phyloP scores from a whole-genome alignment of 805 yeast genomes.

The Candida vartiovaarae region DNA sequence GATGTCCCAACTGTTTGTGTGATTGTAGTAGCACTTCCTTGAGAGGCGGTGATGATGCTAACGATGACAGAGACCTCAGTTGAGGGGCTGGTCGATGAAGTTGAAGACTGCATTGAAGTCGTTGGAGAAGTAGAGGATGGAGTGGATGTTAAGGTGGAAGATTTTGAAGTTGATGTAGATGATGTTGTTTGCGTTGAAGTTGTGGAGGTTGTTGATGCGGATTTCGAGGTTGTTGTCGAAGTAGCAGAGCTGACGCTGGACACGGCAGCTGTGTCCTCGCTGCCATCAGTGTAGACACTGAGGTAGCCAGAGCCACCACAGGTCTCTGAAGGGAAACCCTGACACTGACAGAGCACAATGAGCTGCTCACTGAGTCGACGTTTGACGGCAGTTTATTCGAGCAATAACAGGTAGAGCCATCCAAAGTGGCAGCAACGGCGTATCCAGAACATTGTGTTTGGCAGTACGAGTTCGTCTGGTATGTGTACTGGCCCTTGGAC shows the following conservation, averaged over 20 bases:
- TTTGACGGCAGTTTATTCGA: constrained; percentile 41
- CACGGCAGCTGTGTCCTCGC: constrained; percentile 13
- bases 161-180: constrained; percentile 7
- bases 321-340: constrained; percentile 51
- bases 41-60: constrained; percentile 17
- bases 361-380: constrained; percentile 20
- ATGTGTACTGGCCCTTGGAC: constrained; percentile 41
- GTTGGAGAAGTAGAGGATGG: constrained; percentile 13
- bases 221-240: constrained; percentile 7
- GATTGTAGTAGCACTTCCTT: constrained; percentile 7
- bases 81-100: not conserved
- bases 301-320: constrained; percentile 58
- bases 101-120: constrained; percentile 9
- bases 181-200: constrained; percentile 7
- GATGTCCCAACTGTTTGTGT: constrained; percentile 6
- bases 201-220: constrained; percentile 5
- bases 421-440: constrained; percentile 42
- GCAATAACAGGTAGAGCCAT: constrained; percentile 60
- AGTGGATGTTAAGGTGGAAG: constrained; percentile 6
- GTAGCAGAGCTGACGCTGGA: not conserved
- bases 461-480: constrained; percentile 58
- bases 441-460: constrained; percentile 40
- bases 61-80: constrained; percentile 8
- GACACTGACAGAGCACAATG: constrained; percentile 42
- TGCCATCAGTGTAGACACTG: constrained; percentile 34